Percentiles rank a stretch among this genome's conserved stretches.
Conservation (phyloP, 192 early-diverging fungal genomes). For the Umbelopsis isabellina region DNA sequence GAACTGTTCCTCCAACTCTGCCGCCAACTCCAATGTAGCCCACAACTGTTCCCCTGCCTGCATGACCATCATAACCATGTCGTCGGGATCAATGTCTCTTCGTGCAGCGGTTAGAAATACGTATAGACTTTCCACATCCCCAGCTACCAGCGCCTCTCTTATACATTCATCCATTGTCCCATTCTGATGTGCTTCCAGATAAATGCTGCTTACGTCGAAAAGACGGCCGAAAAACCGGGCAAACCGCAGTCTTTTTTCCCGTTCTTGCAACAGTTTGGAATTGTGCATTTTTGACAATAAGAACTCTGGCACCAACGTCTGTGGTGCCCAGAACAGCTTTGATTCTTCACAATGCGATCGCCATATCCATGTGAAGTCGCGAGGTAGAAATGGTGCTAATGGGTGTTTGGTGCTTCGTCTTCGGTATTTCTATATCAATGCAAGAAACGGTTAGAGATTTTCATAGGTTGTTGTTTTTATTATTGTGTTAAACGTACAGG, state of each 20-base stretch:
- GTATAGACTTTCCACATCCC: slow-evolving; percentile 36
- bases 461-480: background rate
- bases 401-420: slow-evolving; percentile 42
- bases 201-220: slow-evolving; percentile 37
- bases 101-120: slow-evolving; percentile 31
- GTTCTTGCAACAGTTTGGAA: background rate
- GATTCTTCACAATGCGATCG: slow-evolving; percentile 28
- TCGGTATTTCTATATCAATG: slow-evolving; percentile 40
- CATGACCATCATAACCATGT: slow-evolving; percentile 35
- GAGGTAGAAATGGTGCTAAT: slow-evolving; percentile 44
- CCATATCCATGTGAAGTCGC: slow-evolving; percentile 40
- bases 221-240: slow-evolving; percentile 39
- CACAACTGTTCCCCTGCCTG: slow-evolving; percentile 39
- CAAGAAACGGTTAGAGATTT: background rate
- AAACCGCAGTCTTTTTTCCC: slow-evolving; percentile 27
- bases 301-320: background rate
- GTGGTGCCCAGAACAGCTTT: background rate
- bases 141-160: slow-evolving; percentile 39
- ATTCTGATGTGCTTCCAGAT: slow-evolving; percentile 40
- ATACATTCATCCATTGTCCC: slow-evolving; percentile 44
- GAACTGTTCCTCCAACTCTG: slow-evolving; percentile 18
- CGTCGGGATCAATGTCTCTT: slow-evolving; percentile 31
- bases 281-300: background rate
- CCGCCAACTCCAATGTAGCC: slow-evolving; percentile 31
- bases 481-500: slow-evolving; percentile 26